These are phyloP conservation scores for Salvia splendens DNA, from an alignment of 257 asterid genomes.

Conservation along the genomic window DNA sequence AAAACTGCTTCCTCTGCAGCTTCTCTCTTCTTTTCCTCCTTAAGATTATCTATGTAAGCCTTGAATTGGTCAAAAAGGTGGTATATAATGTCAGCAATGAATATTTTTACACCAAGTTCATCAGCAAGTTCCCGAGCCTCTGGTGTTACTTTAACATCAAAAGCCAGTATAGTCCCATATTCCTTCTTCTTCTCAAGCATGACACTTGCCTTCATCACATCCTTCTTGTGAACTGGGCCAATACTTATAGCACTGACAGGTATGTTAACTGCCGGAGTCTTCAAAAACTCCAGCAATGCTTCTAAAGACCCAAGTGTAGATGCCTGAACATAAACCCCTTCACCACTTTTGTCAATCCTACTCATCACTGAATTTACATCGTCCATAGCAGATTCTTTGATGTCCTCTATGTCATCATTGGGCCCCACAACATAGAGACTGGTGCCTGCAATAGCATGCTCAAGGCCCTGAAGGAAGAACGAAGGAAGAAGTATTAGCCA, in stretches of 20 bases:
- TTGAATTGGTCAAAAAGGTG: conserved; percentile 93
- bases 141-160: conserved; percentile 87
- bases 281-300: conserved; percentile 92
- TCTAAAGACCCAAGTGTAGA: conserved; percentile 45
- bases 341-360: conserved; percentile 91
- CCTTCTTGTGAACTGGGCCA: conserved; percentile 94
- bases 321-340: conserved; percentile 96
- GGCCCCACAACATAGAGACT: conserved; percentile 89
- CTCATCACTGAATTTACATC: conserved; percentile 94
- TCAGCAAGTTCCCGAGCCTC: conserved; percentile 96
- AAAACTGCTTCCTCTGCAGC: conserved; percentile 94
- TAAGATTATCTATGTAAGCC: conserved; percentile 89
- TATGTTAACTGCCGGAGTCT: conserved; percentile 84
- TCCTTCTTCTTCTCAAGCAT: conserved; percentile 99
- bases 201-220: conserved; percentile 95
- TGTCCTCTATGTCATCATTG: conserved; percentile 72
- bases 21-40: conserved; percentile 94
- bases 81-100: conserved; percentile 89
- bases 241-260: conserved; percentile 98
- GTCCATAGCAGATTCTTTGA: conserved; percentile 87
- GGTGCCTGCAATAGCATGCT: conserved; percentile 98
- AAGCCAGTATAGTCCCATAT: conserved; percentile 88
- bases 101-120: conserved; percentile 82
- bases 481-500: conserved; percentile 19
- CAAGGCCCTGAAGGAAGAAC: conserved; percentile 68